Conservation (phyloP, 2,329 filamentous ascomycete genomes). For the Dothideomycetes sp. region DNA sequence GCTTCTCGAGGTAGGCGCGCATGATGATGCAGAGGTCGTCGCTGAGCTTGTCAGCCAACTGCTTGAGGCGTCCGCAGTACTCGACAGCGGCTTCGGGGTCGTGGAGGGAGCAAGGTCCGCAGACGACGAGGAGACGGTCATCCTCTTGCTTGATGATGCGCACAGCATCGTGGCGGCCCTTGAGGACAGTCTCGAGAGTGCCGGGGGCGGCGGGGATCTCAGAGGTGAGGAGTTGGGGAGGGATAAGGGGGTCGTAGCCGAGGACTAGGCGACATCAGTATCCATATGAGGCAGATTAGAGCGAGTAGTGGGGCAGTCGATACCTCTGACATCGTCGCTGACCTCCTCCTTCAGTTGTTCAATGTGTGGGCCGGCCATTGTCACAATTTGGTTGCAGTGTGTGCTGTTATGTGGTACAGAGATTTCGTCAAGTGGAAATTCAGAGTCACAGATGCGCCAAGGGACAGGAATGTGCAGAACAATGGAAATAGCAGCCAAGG, state of each 20-base stretch:
- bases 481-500: too few relatives aligned
- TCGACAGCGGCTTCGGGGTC: slow-evolving; percentile 81
- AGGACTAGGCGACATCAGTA: slow-evolving; percentile 48
- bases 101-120: slow-evolving; percentile 95
- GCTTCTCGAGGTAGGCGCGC: slow-evolving; percentile 98
- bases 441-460: too few relatives aligned
- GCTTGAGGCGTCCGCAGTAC: slow-evolving; percentile 72
- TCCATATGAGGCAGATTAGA: slow-evolving; percentile 2
- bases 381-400: background rate
- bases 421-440: too few relatives aligned
- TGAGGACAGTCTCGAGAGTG: slow-evolving; percentile 58
- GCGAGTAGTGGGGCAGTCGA: too few relatives aligned
- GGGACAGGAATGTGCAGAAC: too few relatives aligned
- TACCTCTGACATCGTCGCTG: slow-evolving; percentile 44
- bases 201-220: slow-evolving; percentile 61
- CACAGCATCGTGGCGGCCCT: slow-evolving; percentile 57
- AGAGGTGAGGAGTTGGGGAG: slow-evolving; percentile 72
- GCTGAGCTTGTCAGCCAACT: slow-evolving; percentile 66
- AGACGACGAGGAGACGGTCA: slow-evolving; percentile 86
- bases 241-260: slow-evolving; percentile 87
- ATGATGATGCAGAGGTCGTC: slow-evolving; percentile 86
- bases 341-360: slow-evolving; percentile 19
- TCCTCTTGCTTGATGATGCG: slow-evolving; percentile 67
- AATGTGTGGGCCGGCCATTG: slow-evolving; percentile 14
- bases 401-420: too few relatives aligned